phyloP scores from a whole-genome alignment of 2,329 filamentous ascomycete species.

The Hypoxylon sp. region DNA sequence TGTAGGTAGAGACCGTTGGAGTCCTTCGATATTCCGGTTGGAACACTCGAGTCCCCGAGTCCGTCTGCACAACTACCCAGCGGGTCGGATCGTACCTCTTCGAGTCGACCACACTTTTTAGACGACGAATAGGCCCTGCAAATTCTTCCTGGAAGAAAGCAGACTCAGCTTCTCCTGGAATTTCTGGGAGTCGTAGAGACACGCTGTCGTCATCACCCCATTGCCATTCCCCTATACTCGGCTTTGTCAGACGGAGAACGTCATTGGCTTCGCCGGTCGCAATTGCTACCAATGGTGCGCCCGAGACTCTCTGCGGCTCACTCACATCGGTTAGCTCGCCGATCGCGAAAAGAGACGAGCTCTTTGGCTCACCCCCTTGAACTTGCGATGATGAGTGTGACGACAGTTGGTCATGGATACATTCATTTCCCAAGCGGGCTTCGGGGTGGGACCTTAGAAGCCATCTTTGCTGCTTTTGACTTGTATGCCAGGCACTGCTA shows the following conservation, averaged over 20 bases:
- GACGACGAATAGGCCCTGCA: constrained; percentile 62
- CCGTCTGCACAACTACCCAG: constrained; percentile 70
- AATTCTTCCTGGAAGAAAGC: constrained; percentile 69
- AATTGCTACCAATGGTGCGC: constrained; percentile 61
- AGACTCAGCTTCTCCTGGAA: constrained; percentile 59
- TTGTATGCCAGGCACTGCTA: constrained; percentile 46
- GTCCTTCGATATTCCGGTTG: constrained; percentile 65
- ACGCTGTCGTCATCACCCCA: constrained; percentile 66
- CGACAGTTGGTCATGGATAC: constrained; percentile 47
- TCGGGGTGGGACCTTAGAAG: constrained; percentile 67
- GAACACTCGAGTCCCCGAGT: constrained; percentile 66
- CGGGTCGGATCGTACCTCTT: constrained; percentile 58
- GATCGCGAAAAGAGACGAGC: constrained; percentile 65
- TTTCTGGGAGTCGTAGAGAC: constrained; percentile 64
- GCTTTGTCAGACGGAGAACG: constrained; percentile 68
- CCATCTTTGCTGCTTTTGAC: constrained; percentile 60
- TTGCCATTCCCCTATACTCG: constrained; percentile 67
- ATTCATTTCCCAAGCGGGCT: constrained; percentile 56
- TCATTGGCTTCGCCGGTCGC: constrained; percentile 72
- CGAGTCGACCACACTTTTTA: constrained; percentile 64
- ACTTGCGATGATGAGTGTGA: constrained; percentile 31
- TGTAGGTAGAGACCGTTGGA: constrained; percentile 41
- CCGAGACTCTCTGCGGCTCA: constrained; percentile 46
- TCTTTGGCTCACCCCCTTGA: constrained; percentile 25
- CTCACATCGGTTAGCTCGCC: constrained; percentile 67